These are phyloP conservation scores for Aschersonia sp. DNA, from an alignment of 2,329 filamentous ascomycete species.

Conservation along the genomic window DNA sequence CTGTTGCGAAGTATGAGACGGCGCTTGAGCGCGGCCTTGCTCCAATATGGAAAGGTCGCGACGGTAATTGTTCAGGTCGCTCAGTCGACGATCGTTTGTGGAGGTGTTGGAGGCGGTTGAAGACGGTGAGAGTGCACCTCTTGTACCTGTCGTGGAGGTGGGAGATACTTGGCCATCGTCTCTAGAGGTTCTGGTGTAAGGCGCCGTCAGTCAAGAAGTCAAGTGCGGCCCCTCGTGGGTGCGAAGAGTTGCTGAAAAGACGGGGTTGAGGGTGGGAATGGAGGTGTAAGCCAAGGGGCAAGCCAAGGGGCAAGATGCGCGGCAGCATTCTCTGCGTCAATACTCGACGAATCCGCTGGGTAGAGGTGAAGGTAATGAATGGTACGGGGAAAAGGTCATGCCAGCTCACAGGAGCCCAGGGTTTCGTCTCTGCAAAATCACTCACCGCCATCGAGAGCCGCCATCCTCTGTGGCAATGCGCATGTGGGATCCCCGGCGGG, in stretches of 20 bases:
- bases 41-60: constrained; percentile 59
- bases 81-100: constrained; percentile 38
- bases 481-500: constrained; percentile 11
- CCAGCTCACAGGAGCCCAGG: background rate
- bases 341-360: too few species aligned
- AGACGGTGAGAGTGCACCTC: constrained; percentile 31
- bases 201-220: constrained; percentile 1
- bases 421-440: constrained; percentile 2
- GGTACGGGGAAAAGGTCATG: constrained; percentile 8
- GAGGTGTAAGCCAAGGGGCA: too few species aligned
- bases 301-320: too few species aligned
- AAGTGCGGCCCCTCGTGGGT: background rate
- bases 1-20: constrained; percentile 34
- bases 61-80: constrained; percentile 55
- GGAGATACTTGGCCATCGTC: constrained; percentile 35
- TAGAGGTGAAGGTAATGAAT: constrained; percentile 1
- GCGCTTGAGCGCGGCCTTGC: constrained; percentile 37
- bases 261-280: too few species aligned
- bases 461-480: constrained; percentile 25
- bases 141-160: constrained; percentile 27
- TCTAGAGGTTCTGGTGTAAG: constrained; percentile 10
- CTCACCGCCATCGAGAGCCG: constrained; percentile 24
- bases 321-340: too few species aligned
- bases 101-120: constrained; percentile 25
- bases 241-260: background rate